Evolutionary conservation across 768 basidiomycete genomes (phyloP).

Genomic region (Auricularia cornea): DNA sequence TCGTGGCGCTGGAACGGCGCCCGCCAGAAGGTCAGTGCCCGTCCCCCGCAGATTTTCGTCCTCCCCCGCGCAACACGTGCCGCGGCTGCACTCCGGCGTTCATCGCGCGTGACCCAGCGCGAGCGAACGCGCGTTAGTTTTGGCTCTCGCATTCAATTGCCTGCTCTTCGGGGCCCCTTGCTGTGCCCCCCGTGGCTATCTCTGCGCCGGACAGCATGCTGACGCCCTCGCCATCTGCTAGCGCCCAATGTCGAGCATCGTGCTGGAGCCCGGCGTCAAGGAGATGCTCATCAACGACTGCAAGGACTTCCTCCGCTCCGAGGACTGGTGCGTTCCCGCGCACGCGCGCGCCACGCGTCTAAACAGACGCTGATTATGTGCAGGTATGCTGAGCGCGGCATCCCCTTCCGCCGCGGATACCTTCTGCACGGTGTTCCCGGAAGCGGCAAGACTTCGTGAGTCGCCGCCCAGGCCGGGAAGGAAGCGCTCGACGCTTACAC

Average conservation of each 20-base stretch:
- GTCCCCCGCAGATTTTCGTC: neutral
- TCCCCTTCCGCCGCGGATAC: constrained; percentile 83
- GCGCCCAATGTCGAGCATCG: constrained; percentile 87
- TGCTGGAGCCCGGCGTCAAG: constrained; percentile 80
- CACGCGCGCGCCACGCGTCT: neutral
- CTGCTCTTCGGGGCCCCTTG: neutral
- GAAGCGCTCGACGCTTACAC: constrained; percentile 40
- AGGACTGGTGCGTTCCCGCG: constrained; percentile 60
- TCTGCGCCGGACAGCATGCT: neutral
- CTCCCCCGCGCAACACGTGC: neutral
- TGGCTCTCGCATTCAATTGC: neutral
- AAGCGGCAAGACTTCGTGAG: constrained; percentile 27
- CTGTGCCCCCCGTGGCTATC: neutral
- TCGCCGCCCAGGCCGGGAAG: neutral
- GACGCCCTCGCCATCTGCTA: neutral
- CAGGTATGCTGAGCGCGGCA: constrained; percentile 89
- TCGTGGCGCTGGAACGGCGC: constrained; percentile 88
- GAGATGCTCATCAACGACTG: constrained; percentile 87
- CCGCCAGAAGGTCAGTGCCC: constrained; percentile 46
- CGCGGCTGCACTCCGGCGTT: neutral
- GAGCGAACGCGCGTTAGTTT: neutral
- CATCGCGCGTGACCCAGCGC: neutral
- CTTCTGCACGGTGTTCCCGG: constrained; percentile 79
- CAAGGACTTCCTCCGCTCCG: constrained; percentile 74
- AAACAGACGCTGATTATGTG: constrained; percentile 1